phyloP scores from a whole-genome alignment of 768 basidiomycete species.

The Termitomyces sp. region DNA sequence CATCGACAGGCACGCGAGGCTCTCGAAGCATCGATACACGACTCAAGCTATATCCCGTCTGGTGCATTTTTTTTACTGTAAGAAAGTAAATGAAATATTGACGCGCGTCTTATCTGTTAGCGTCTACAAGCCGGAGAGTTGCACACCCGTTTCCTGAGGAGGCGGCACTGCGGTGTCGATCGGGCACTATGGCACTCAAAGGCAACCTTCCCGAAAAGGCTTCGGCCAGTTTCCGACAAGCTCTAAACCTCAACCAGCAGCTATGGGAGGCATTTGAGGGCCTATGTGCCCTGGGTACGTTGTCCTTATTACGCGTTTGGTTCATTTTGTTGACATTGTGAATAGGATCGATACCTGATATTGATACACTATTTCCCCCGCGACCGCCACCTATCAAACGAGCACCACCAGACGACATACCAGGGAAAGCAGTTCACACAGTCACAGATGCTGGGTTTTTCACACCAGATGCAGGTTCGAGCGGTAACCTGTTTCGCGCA shows the following conservation, averaged over 20 bases:
- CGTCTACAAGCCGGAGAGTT: conserved; percentile 48
- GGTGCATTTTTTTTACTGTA: conserved; percentile 41
- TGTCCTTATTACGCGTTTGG: conserved; percentile 7
- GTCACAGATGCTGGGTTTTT: conserved; percentile 73
- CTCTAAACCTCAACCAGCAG: conserved; percentile 70
- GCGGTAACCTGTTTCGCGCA: conserved; percentile 51
- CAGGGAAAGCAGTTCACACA: conserved; percentile 42
- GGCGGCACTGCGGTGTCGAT: conserved; percentile 70
- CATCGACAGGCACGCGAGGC: conserved; percentile 76
- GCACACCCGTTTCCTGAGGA: conserved; percentile 66
- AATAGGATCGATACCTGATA: conserved; percentile 63
- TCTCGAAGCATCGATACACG: conserved; percentile 57
- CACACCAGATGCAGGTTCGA: conserved; percentile 62
- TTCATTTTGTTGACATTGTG: conserved; percentile 3
- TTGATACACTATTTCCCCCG: conserved; percentile 71
- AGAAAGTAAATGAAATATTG: conserved; percentile 5
- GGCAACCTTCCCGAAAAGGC: conserved; percentile 78
- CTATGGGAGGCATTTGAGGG: conserved; percentile 95
- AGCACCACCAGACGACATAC: conserved; percentile 47
- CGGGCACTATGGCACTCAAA: conserved; percentile 73
- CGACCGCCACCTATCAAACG: conserved; percentile 55
- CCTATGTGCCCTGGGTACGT: conserved; percentile 71
- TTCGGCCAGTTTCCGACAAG: conserved; percentile 63
- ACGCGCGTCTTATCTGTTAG: conserved; percentile 27
- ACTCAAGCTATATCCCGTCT: conserved; percentile 48